Conservation (phyloP, 2,329 filamentous ascomycete genomes). For the Annulohypoxylon truncatum region DNA sequence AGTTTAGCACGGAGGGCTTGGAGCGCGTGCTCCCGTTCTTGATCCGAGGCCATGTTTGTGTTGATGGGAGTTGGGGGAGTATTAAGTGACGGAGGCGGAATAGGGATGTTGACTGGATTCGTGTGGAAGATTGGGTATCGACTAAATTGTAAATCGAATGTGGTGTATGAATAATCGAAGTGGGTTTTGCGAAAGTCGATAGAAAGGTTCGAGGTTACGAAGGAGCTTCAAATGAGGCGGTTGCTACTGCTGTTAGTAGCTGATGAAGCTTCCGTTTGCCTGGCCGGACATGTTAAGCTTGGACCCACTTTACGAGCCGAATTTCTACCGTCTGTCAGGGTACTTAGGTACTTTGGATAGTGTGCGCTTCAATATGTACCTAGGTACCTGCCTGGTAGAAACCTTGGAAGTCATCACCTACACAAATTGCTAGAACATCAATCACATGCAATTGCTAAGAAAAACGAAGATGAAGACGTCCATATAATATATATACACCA, state of each 20-base stretch:
- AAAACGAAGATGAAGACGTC: not conserved
- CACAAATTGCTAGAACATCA: not conserved
- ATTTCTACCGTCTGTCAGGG: slow-evolving; percentile 21
- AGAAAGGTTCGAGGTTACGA: slow-evolving; percentile 14
- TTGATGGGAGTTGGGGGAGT: slow-evolving; percentile 19
- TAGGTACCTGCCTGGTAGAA: no score
- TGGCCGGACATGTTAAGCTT: slow-evolving; percentile 26
- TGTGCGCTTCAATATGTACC: not conserved
- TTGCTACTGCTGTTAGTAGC: slow-evolving; percentile 25
- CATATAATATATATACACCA: not conserved
- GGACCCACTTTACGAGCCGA: slow-evolving; percentile 19
- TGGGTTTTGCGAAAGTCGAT: slow-evolving; percentile 19
- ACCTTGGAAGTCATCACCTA: not conserved
- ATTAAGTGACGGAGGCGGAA: slow-evolving; percentile 12
- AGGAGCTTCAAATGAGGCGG: slow-evolving; percentile 35
- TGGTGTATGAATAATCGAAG: not conserved
- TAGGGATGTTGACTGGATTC: not conserved
- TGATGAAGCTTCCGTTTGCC: slow-evolving; percentile 46
- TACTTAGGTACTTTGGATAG: not conserved
- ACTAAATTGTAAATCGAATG: slow-evolving; percentile 6
- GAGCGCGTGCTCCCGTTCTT: slow-evolving; percentile 76
- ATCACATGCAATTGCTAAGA: not conserved
- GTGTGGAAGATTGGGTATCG: not conserved
- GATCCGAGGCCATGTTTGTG: slow-evolving; percentile 62
- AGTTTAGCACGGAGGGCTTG: slow-evolving; percentile 83